Evolutionary conservation across 805 yeast species (phyloP), one percentile per base, ranked within the genome.

Genomic region (Candida vaughaniae): DNA sequence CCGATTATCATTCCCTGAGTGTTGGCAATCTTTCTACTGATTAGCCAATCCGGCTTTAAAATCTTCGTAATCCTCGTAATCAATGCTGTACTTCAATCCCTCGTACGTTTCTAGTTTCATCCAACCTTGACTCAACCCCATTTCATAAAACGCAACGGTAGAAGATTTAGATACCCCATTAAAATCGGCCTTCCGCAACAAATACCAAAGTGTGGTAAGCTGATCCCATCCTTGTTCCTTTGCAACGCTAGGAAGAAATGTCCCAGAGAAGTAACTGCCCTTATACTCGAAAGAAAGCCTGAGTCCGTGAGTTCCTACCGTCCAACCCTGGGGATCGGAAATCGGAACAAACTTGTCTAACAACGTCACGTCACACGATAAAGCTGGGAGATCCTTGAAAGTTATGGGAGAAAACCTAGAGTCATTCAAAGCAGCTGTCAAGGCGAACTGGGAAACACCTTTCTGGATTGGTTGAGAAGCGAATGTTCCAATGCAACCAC

Each of bases 401-500:
- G 49, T 28, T 7, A 93, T 80, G 0, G 95, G 90, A 1, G 68
- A 50, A 55, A 93, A 93, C 31, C 99, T 63, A 1, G 81, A 56
- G 51, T 93, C 99, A 35, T 85, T 77, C 6, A 88, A 61, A 0
- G 95, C 96, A 2, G 77, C 63, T 14, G 60, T 52, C 12, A 82
- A 36, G 0, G 96, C 71, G 53, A 81, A 91, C 25, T 70, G 68
- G 16, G 64, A 56, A 3, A 89, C 71, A 0, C 93, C 96, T 1
- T 52, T 34, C 12, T 72, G 79, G 2, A 85, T 48, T 0, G 73
- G 68, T 38, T 73, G 56, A 11, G 74, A 62, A 18, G 25, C 32
- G 56, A 93, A 93, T 0, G 96, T 90, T 1, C 99, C 99, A 37
- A 91, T 93, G 54, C 99, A 91, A 0, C 99, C 99, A 29, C 98